phyloP scores from a whole-genome alignment of 163 green algal species.

The Chlamydomonas reinhardtii region DNA sequence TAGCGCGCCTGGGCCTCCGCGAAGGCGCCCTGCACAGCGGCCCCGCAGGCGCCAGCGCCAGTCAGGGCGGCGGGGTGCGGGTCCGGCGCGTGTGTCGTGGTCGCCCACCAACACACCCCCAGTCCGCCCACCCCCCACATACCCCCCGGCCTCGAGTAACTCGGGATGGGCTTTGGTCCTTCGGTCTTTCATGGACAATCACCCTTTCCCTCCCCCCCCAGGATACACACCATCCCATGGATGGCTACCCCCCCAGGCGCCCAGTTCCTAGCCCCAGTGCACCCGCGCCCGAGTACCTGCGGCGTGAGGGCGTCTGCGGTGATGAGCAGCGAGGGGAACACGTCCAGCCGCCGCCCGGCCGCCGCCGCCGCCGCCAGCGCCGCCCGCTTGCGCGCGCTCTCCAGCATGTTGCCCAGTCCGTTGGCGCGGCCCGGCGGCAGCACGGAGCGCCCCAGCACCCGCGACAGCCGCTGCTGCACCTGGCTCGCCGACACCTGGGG shows the following conservation, averaged over 20 bases:
- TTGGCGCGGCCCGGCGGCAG: constrained; percentile 82
- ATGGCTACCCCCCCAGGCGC: too few species aligned
- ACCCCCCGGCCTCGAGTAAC: not conserved
- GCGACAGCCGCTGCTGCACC: constrained; percentile 45
- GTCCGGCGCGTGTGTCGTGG: too few species aligned
- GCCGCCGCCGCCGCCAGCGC: constrained; percentile 66
- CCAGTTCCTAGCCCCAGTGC: too few species aligned
- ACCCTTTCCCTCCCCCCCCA: not conserved
- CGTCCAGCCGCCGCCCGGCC: constrained; percentile 42
- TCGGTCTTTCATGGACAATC: too few species aligned
- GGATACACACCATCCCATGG: too few species aligned
- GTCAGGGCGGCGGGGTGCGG: not conserved
- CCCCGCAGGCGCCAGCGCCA: too few species aligned
- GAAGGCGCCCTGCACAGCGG: constrained; percentile 76
- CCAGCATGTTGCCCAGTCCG: constrained; percentile 90
- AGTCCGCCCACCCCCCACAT: not conserved
- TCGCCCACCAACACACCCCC: not conserved
- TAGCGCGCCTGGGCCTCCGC: constrained; percentile 88
- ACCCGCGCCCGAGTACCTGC: too few species aligned
- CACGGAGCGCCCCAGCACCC: constrained; percentile 60
- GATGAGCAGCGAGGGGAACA: constrained; percentile 92
- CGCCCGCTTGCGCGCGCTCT: constrained; percentile 76
- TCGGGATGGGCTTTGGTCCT: too few species aligned
- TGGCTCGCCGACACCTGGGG: constrained; percentile 62
- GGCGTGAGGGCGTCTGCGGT: constrained; percentile 54